Percentiles rank a stretch among this genome's conserved stretches.
These are phyloP conservation scores for Rhodofomes roseus DNA, from an alignment of 1,284 basidiomycete genomes.

Conservation along the genomic window DNA sequence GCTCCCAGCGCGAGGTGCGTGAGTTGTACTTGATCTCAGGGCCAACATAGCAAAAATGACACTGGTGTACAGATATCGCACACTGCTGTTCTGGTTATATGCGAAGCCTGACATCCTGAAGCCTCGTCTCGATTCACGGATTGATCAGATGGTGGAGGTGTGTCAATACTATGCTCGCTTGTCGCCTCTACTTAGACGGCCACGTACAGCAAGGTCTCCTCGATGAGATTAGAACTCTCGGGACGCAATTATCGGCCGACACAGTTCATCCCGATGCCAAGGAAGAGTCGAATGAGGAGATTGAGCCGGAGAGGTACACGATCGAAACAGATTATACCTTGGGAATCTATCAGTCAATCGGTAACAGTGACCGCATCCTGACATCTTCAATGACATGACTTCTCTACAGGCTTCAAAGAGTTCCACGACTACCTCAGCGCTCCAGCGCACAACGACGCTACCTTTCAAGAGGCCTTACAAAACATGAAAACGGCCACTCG, in stretches of 20 bases:
- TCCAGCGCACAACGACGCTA: constrained; percentile 35
- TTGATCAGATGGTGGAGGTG: constrained; percentile 90
- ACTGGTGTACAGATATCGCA: constrained; percentile 57
- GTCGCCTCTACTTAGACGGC: not conserved
- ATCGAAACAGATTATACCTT: constrained; percentile 55
- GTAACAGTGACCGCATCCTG: constrained; percentile 36
- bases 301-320: not conserved
- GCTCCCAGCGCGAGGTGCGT: constrained; percentile 45
- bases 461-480: constrained; percentile 62
- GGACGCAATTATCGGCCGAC: constrained; percentile 29
- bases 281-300: not conserved
- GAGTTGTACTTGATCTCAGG: not conserved
- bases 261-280: not conserved
- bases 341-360: constrained; percentile 95
- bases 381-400: not conserved
- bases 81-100: constrained; percentile 91
- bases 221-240: constrained; percentile 70
- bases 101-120: constrained; percentile 67
- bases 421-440: constrained; percentile 66
- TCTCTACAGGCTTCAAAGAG: constrained; percentile 79
- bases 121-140: constrained; percentile 71
- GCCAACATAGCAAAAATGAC: no score
- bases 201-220: constrained; percentile 70
- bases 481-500: constrained; percentile 86
- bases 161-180: constrained; percentile 11